Base-by-base conservation (phyloP, 352 stramenopile species). In the Phytopythium boreale region DNA sequence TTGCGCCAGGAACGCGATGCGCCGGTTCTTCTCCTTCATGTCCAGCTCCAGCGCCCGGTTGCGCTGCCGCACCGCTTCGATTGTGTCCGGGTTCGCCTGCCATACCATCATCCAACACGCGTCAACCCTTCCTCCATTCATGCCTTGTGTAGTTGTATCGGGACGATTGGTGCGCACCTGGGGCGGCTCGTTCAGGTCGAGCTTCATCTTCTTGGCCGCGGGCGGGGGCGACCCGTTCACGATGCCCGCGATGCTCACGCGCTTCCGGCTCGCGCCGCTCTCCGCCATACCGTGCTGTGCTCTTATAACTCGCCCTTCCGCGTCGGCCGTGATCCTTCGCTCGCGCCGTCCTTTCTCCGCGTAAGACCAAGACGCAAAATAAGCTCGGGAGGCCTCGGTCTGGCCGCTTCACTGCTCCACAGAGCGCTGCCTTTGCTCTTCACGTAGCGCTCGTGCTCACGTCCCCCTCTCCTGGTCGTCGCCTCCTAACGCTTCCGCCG, bases 1-100 rank as follows among this genome's bases (percentile, higher is more conserved):
- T 10, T 70, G 62, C 43, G 74, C 70, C 27, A 95, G 56, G 49
- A 87, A 92, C 39, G 69, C 49, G 37, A 93, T 90, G 8, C 87
- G 84, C 14, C 85, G 82, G 64, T 93, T 95, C 65, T 95, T 95
- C 66, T 95, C 87, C 55, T 76, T 72, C 64, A 93, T 66, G 31
- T 92, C 82, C 41, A 92, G 74, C 66, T 82, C 77, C 74, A 95
- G 65, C 41, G 84, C 83, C 52, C 75, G 77, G 71, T 95, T 95
- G 51, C 82, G 81, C 61, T 92, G 79, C 17, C 74, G 76, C 53
- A 95, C 83, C 7, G 78, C 76, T 61, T 90, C 82, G 50, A 93
- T 81, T 9, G 81, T 87, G 62, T 92, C 89, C 6, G 85, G 85
- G 57, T 93, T 88, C 8, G 85, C 85, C 77, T 86, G 10, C 10